Percentiles rank a stretch among this genome's conserved stretches.
These are phyloP conservation scores for Sorghum bicolor DNA, from an alignment of 176 grass and related monocot genomes.

Conservation along the genomic window DNA sequence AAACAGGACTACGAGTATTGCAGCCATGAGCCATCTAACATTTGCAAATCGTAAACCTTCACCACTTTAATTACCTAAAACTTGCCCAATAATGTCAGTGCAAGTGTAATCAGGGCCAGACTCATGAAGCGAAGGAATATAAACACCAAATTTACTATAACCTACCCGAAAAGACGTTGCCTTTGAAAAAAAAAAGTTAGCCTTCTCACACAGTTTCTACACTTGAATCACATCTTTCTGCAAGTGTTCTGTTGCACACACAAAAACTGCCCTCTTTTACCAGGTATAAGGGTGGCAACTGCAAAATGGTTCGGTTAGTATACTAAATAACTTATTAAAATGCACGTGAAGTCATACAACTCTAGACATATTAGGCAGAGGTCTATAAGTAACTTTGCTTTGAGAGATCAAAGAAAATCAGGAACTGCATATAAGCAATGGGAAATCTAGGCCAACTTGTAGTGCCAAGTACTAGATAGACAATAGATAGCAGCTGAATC, in stretches of 20 bases:
- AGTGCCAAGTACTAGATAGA: background rate
- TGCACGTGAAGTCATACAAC: background rate
- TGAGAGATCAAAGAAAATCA: background rate
- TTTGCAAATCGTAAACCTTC: background rate
- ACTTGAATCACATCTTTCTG: conserved; percentile 20
- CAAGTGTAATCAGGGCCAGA: background rate
- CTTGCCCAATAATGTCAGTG: background rate
- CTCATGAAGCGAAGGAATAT: conserved; percentile 12
- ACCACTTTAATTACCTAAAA: background rate
- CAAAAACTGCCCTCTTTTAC: conserved; percentile 35
- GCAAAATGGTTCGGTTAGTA: background rate
- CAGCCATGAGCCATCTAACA: background rate
- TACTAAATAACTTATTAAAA: conserved; percentile 10
- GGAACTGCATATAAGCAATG: background rate
- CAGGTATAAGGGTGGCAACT: conserved; percentile 12
- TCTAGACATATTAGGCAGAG: no score
- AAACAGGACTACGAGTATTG: background rate
- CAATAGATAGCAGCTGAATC: conserved; percentile 5
- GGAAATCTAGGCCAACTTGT: background rate
- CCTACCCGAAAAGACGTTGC: background rate
- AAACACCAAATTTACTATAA: conserved; percentile 19
- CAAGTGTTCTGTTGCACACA: conserved; percentile 6
- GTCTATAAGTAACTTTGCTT: background rate
- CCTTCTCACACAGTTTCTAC: conserved; percentile 18
- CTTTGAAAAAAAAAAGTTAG: conserved; percentile 1